Evolutionary conservation across 768 basidiomycete genomes (phyloP), one percentile per base, ranked within the genome.

Genomic region (Lactarius evosmus): DNA sequence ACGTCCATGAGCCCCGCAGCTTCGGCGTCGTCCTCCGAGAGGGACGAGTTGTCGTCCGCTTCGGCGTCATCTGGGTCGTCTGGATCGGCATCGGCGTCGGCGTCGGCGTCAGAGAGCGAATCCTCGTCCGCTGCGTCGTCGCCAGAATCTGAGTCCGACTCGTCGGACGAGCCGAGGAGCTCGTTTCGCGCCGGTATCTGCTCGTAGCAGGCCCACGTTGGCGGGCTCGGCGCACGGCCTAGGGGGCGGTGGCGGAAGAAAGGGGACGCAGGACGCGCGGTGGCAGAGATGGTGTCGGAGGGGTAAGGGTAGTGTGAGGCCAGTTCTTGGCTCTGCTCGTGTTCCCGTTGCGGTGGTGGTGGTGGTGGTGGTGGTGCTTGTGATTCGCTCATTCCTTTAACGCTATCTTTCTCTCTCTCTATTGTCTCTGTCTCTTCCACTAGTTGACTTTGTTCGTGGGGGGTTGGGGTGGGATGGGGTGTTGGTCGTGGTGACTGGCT

Each of bases 171-270:
- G 7, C 60, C 58, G 5, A 64, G 46, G 29, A 60, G 53, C 44
- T 64, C 63, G 38, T 53, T 64, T 17, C 63, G 63, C 4, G 63
- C 63, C 7, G 63, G 87, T 74, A 92, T 92, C 82, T 92, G 89
- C 81, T 93, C 91, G 75, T 92, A 93, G 80, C 89, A 93, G 12
- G 89, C 89, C 90, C 90, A 92, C 0, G 89, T 91, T 29, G 91
- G 89, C 2, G 91, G 91, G 3, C 89, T 91, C 19, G 90, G 85
- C 41, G 91, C 90, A 58, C 90, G 83, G 27, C 91, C 90, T 68
- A 91, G 84, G 46, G 83, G 82, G 68, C 89, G 88, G 57, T 86
- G 85, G 59, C 88, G 76, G 61, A 79, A 87, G 76, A 83, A 85
- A 72, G 82, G 70, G 30, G 74, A 68, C 56, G 71, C 71, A 16